Percentiles rank a stretch among this genome's conserved stretches.
Evolutionary conservation across 2,329 filamentous ascomycete species (phyloP).

Genomic region (Fusarium hainanense): DNA sequence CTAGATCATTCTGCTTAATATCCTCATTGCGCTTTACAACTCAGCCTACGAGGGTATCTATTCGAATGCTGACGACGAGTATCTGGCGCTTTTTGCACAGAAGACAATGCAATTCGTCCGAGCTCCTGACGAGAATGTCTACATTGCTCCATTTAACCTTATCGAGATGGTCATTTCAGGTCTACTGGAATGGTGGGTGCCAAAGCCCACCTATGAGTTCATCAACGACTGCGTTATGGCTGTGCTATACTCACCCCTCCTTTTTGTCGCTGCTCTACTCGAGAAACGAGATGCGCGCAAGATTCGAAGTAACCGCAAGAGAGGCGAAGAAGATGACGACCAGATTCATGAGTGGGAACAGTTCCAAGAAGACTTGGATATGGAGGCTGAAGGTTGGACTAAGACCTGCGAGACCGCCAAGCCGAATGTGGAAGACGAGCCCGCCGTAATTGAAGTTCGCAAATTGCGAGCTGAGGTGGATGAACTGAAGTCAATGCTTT

Average conservation of each 20-base stretch:
- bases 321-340: slow-evolving; percentile 91
- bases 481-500: slow-evolving; percentile 64
- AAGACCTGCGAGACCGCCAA: slow-evolving; percentile 80
- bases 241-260: slow-evolving; percentile 82
- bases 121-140: slow-evolving; percentile 97
- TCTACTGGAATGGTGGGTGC: slow-evolving; percentile 95
- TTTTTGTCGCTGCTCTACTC: slow-evolving; percentile 79
- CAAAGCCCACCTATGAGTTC: slow-evolving; percentile 75
- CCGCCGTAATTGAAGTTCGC: slow-evolving; percentile 75
- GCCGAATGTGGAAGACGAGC: slow-evolving; percentile 85
- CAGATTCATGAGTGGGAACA: slow-evolving; percentile 94
- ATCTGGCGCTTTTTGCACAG: slow-evolving; percentile 89
- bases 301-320: slow-evolving; percentile 77
- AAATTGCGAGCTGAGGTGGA: slow-evolving; percentile 69
- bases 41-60: slow-evolving; percentile 96
- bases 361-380: slow-evolving; percentile 75
- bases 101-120: slow-evolving; percentile 98
- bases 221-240: slow-evolving; percentile 93
- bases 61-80: slow-evolving; percentile 93
- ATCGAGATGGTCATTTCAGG: slow-evolving; percentile 85
- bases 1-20: slow-evolving; percentile 83
- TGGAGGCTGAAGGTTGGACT: slow-evolving; percentile 86
- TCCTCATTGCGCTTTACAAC: slow-evolving; percentile 97
- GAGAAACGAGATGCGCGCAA: slow-evolving; percentile 73
- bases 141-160: slow-evolving; percentile 94